Base-by-base conservation (phyloP, 441 rosid species). In the Pelargonium cotyledonis region DNA sequence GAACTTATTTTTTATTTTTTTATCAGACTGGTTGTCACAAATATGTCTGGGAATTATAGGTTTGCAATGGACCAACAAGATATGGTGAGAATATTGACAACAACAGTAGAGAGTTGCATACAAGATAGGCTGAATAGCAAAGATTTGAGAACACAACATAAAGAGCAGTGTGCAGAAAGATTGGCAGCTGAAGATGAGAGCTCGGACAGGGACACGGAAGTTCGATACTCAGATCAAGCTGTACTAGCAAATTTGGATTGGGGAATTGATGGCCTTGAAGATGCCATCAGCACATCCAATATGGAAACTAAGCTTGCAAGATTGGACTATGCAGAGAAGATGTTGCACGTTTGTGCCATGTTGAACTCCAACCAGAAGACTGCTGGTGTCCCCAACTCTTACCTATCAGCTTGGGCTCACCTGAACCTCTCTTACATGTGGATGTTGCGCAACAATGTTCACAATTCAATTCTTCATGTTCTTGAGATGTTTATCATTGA, bases 191-290 rank as follows among this genome's bases (percentile, higher is more conserved):
- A 83, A 66, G 83, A 85, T 69, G 86, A 82, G 8, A 75, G 72
- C 69, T 31, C 35, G 12, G 77, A 57, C 60, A 71, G 72, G 8
- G 85, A 70, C 19, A 67, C 19, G 0, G 88, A 81, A 72, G 81
- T 88, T 46, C 75, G 86, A n/a, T 88, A 86, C 74, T 82, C 94
- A 1, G 88, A 88, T 79, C 91, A 86, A 78, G 91, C 91, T 0
- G 94, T 86, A 8, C 68, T 86, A 18, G 91, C 91, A n/a, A 86
- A 85, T 70, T 61, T 86, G 44, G 88, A 86, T 18, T 88, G 91
- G 91, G 94, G 91, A 15, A 88, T 86, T 31, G 94, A 88, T 67
- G 88, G 86, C 8, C 86, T 86, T 15, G 94, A 88, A 78, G 91
- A 88, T 80, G 88, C 91, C 60, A 85, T 88, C 49, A 7, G 72